Percentiles rank a stretch among this genome's conserved stretches.
These are phyloP conservation scores for Xanthoconium purpureum DNA, from an alignment of 768 basidiomycete species.

Conservation along the genomic window DNA sequence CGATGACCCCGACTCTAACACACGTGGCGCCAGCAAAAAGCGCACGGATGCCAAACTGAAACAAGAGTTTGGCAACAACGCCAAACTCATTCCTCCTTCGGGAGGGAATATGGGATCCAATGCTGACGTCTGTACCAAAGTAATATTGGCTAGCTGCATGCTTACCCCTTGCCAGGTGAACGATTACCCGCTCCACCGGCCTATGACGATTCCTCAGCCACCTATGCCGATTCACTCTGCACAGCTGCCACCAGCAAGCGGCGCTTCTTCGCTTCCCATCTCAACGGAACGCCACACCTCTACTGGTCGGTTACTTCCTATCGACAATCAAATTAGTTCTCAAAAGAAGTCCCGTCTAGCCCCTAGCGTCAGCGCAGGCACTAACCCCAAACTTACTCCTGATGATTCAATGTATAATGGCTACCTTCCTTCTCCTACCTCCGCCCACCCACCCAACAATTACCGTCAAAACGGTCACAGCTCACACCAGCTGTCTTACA, in stretches of 20 bases:
- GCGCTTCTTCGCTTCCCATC: conserved; percentile 31
- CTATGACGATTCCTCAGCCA: conserved; percentile 34
- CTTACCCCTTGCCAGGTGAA: conserved; percentile 21
- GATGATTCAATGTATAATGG: conserved; percentile 32
- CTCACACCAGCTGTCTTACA: conserved; percentile 28
- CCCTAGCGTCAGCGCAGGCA: conserved; percentile 18
- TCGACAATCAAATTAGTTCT: conserved; percentile 22
- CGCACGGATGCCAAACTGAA: conserved; percentile 29
- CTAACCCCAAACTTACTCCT: conserved; percentile 21
- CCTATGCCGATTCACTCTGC: conserved; percentile 31
- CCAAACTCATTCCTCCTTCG: conserved; percentile 18
- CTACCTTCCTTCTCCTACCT: conserved; percentile 33
- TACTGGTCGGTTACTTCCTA: conserved; percentile 31
- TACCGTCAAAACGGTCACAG: conserved; percentile 30
- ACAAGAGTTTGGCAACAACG: conserved; percentile 23
- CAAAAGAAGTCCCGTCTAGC: conserved; percentile 34
- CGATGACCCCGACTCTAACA: conserved; percentile 29
- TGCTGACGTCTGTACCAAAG: conserved; percentile 23
- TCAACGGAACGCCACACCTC: conserved; percentile 34
- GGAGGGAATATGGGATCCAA: conserved; percentile 21
- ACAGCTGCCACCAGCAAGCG: conserved; percentile 20
- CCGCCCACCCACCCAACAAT: conserved; percentile 24
- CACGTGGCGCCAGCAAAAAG: conserved; percentile 21
- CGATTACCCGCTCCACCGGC: conserved; percentile 30
- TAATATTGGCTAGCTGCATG: background rate